These are phyloP conservation scores for Termitomyces sp. DNA, from an alignment of 768 basidiomycete genomes.

Conservation along the genomic window DNA sequence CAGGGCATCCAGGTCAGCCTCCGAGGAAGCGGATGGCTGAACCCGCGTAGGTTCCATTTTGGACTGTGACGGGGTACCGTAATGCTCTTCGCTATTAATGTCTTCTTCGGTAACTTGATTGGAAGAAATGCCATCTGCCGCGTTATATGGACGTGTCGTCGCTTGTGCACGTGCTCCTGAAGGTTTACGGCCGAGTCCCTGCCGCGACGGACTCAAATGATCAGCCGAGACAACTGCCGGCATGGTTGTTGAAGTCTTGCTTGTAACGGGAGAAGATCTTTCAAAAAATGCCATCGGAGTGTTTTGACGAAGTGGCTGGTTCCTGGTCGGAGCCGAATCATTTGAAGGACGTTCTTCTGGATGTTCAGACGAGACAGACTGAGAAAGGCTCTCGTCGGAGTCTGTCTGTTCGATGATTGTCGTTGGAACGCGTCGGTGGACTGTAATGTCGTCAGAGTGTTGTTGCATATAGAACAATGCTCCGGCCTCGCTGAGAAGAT, in stretches of 20 bases:
- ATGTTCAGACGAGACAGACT: slow-evolving; percentile 3
- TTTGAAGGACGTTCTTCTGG: slow-evolving; percentile 1
- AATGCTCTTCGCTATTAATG: slow-evolving; percentile 18
- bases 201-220: slow-evolving; percentile 30
- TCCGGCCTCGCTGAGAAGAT: slow-evolving; percentile 51
- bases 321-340: slow-evolving; percentile 8
- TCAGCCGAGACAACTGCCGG: slow-evolving; percentile 17
- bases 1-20: slow-evolving; percentile 63
- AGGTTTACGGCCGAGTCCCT: slow-evolving; percentile 60
- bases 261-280: slow-evolving; percentile 12
- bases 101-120: slow-evolving; percentile 29
- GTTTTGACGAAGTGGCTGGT: slow-evolving; percentile 24
- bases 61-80: slow-evolving; percentile 3
- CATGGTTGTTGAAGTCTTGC: slow-evolving; percentile 12
- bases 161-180: slow-evolving; percentile 78
- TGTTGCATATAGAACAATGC: slow-evolving; percentile 68
- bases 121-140: slow-evolving; percentile 30
- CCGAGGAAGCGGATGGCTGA: slow-evolving; percentile 20
- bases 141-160: slow-evolving; percentile 35
- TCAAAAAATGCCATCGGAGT: slow-evolving; percentile 35
- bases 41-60: slow-evolving; percentile 6
- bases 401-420: slow-evolving; percentile 38
- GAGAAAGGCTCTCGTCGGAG: slow-evolving; percentile 19
- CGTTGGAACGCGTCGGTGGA: slow-evolving; percentile 34
- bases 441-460: slow-evolving; percentile 13